Evolutionary conservation across 2,329 filamentous ascomycete species (phyloP), one percentile per base, ranked within the genome.

Genomic region (Pseudogymnoascus sp.): DNA sequence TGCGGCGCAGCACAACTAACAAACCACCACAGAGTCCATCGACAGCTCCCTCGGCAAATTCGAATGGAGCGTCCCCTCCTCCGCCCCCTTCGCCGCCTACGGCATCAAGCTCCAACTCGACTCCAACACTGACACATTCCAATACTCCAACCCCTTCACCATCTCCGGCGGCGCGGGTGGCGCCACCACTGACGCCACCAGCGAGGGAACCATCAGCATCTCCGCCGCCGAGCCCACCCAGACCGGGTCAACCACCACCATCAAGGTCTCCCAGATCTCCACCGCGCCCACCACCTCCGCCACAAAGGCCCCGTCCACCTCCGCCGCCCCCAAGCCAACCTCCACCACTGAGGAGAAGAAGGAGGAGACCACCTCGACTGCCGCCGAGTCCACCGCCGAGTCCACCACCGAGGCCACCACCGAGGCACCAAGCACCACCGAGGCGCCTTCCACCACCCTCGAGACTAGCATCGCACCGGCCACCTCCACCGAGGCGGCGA

Each of bases 61-160:
- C 77, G 68, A 65, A 65, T 87, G 85, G 85, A 66, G 70, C 23
- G 78, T 87, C 61, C 77, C 76, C 71, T 70, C 76, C 65, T 66
- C 71, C 28, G 81, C 79, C 66, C 69, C 69, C 64, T 71, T 77
- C 42, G 76, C 75, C 62, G 78, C 79, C 70, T 87, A 87, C 75
- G 85, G 85, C 68, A 76, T 88, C 72, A 76, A 79, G 75, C 77
- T 88, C 75, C 73, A 73, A 66, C 77, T 80, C 36, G 79, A 82
- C 68, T 75, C 73, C 67, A 71, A 84, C 75, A 62, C 76, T 21
- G 67, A 60, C 10, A 74, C 79, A 71, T 84, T 83, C 80, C 84
- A 87, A 79, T 87, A 82, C 80, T 85, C 83, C 64, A 81, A 80
- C 77, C 83, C 83, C 69, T 88, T 88, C 71, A 66, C 68, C 62